A percentile compares a stretch with the other conserved stretches of the same genome.
Evolutionary conservation across 345 rosid genomes (phyloP).

Genomic region (Aquilaria yunnanensis): DNA sequence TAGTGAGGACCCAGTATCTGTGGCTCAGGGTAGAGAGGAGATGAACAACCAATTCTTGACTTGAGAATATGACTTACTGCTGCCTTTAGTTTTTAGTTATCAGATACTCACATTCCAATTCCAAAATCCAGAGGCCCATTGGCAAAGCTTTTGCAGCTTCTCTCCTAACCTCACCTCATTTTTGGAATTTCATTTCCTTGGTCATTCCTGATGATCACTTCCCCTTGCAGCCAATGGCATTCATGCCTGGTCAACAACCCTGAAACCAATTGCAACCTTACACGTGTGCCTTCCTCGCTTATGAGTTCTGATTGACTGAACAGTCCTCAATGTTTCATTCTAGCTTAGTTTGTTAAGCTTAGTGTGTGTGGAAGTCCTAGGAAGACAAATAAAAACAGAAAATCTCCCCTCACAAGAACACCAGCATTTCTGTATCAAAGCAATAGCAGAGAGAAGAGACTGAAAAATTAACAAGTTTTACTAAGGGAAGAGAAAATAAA

Average conservation of each 20-base stretch:
- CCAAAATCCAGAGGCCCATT: too few relatives aligned
- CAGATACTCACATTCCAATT: conserved; percentile 39
- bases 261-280: conserved; percentile 15
- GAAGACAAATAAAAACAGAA: too few relatives aligned
- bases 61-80: conserved; percentile 57
- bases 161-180: background rate
- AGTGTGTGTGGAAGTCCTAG: too few relatives aligned
- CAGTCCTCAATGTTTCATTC: conserved; percentile 8
- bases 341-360: too few relatives aligned
- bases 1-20: conserved; percentile 39
- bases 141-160: too few relatives aligned
- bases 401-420: too few relatives aligned
- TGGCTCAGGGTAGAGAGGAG: conserved; percentile 48
- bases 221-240: conserved; percentile 20
- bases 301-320: conserved; percentile 20
- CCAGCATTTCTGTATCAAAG: too few relatives aligned
- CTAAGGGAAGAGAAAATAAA: too few relatives aligned
- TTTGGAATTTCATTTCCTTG: conserved; percentile 62
- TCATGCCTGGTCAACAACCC: conserved; percentile 21
- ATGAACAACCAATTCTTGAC: conserved; percentile 59
- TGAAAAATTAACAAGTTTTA: too few relatives aligned
- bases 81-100: conserved; percentile 36
- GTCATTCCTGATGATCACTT: conserved; percentile 51
- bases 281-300: conserved; percentile 21
- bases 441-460: too few relatives aligned